phyloP scores from a whole-genome alignment of 345 rosid genomes.

The Eucalyptus tenuipes region DNA sequence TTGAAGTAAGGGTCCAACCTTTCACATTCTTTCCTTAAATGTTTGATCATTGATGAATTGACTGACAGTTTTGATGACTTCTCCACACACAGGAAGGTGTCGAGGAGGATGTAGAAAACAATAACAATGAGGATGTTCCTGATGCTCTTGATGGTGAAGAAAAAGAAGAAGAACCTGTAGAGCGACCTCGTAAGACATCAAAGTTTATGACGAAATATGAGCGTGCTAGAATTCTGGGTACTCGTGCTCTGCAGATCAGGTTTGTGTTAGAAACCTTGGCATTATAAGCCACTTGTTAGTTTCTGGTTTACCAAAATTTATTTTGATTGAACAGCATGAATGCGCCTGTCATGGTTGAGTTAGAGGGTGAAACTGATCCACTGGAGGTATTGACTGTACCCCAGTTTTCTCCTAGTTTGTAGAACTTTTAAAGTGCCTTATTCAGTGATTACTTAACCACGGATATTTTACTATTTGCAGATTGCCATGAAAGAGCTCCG shows the following conservation, averaged over 20 bases:
- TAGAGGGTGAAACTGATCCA: slow-evolving; percentile 88
- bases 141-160: slow-evolving; percentile 62
- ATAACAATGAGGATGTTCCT: slow-evolving; percentile 31
- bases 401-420: not conserved
- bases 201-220: slow-evolving; percentile 84
- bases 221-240: slow-evolving; percentile 85
- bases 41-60: not conserved
- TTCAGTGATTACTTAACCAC: not conserved
- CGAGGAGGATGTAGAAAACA: slow-evolving; percentile 52
- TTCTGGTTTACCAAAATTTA: not conserved
- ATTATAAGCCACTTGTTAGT: not conserved
- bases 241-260: slow-evolving; percentile 81
- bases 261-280: not conserved
- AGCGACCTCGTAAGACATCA: slow-evolving; percentile 50
- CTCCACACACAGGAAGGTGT: slow-evolving; percentile 52
- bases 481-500: slow-evolving; percentile 97
- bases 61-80: not conserved
- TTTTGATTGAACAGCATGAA: slow-evolving; percentile 51
- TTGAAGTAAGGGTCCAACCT: slow-evolving; percentile 32
- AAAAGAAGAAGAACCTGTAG: slow-evolving; percentile 27
- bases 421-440: not conserved
- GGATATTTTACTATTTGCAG: slow-evolving; percentile 7
- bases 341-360: slow-evolving; percentile 91
- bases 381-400: slow-evolving; percentile 38
- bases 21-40: not conserved